Evolutionary conservation across 257 asterid genomes (phyloP), one percentile per base, ranked within the genome.

Genomic region (Thymus mandschuricus): DNA sequence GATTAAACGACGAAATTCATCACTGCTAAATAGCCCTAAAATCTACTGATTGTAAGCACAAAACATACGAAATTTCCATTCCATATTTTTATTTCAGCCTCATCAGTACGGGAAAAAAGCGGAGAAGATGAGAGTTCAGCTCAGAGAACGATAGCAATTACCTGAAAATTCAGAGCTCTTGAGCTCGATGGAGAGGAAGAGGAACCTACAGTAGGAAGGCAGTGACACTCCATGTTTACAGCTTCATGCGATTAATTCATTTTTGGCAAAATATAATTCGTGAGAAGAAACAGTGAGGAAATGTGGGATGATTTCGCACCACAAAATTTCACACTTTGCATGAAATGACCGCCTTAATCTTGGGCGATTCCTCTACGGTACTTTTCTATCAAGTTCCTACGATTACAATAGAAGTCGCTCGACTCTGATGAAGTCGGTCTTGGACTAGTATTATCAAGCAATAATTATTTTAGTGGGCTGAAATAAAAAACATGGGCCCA

Each of bases 211-310:
- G 60, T 60, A 76, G 80, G 70, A 77, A 76, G 79, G 71, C 70
- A 78, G 50, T 61, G 81, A 12, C 81, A 81, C 54, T 87, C 90
- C 96, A 89, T 87, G 38, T 44, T 72, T 27, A 41, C 29, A 41
- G 38, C 34, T 59, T 66, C 15, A n/a, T 29, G 35, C 40, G 72
- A 63, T 54, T 13, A 43, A 28, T 44, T 21, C 21, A 21, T 21
- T 44, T 38, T 6, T 3, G 29, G 10, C 11, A 13, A 21, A 21
- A 13, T 51, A 46, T 46, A 73, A 51, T 65, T 43, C 35, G 49
- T 50, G 64, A 44, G 64, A 71, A 74, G 68, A 67, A 75, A 50
- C 50, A 30, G 9, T 5, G 49, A 54, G 60, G 80, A 51, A 51
- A 51, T 51, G 58, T 51, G 58, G 58, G 69, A 38, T 70, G 51